Conservation (phyloP, 2,329 filamentous ascomycete species). For the Colletotrichum godetiae region DNA sequence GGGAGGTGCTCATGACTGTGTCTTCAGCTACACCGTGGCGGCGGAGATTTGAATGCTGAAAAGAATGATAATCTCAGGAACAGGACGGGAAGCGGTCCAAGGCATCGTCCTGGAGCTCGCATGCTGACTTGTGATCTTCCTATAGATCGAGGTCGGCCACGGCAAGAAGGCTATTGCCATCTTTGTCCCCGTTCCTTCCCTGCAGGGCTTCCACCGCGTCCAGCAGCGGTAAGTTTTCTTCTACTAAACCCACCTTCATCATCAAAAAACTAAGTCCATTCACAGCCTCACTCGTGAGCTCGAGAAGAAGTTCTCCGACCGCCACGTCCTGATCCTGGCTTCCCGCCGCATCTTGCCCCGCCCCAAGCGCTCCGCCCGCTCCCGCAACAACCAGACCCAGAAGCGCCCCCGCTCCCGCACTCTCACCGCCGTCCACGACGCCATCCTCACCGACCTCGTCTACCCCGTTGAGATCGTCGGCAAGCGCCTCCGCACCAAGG, state of each 20-base stretch:
- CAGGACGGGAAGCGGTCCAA: conserved; percentile 83
- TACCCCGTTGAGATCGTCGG: conserved; percentile 99
- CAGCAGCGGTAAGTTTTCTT: conserved; percentile 90
- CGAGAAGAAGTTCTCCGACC: conserved; percentile 99
- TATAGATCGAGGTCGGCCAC: conserved; percentile 99
- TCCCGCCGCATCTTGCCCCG: conserved; percentile 98
- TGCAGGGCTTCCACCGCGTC: conserved; percentile 98
- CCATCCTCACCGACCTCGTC: conserved; percentile 97
- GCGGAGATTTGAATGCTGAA: conserved; percentile 39
- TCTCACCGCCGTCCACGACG: conserved; percentile 98
- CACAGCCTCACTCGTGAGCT: conserved; percentile 99
- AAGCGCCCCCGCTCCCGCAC: conserved; percentile 98
- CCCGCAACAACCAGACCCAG: conserved; percentile 96
- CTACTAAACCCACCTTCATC: neutral
- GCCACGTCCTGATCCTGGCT: conserved; percentile 98
- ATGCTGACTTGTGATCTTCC: conserved; percentile 77
- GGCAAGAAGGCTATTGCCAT: conserved; percentile 99
- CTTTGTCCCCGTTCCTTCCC: conserved; percentile 99
- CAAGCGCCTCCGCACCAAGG: conserved; percentile 98
- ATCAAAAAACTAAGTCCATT: neutral
- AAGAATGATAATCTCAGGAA: conserved; percentile 55
- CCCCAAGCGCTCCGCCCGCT: conserved; percentile 97
- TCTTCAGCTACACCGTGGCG: conserved; percentile 26
- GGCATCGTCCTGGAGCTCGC: conserved; percentile 78
- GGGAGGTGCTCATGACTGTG: neutral